Evolutionary conservation across 441 rosid species (phyloP).

Genomic region (Erodium trifolium): DNA sequence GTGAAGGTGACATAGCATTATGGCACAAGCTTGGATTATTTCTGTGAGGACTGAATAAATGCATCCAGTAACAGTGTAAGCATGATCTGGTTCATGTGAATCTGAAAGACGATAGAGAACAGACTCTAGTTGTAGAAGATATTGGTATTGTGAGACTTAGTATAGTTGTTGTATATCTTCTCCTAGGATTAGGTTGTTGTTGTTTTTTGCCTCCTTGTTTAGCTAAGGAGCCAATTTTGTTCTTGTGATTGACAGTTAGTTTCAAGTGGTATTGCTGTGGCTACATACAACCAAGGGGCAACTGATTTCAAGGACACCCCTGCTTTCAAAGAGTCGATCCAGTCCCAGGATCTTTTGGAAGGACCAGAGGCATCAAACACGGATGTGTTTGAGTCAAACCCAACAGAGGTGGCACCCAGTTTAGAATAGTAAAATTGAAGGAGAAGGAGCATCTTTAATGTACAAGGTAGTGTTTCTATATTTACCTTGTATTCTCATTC

Average conservation of each 20-base stretch:
- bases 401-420: slow-evolving; percentile 88
- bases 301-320: slow-evolving; percentile 86
- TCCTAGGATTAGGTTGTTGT: neutral
- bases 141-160: neutral
- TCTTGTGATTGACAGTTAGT: slow-evolving; percentile 36
- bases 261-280: slow-evolving; percentile 72
- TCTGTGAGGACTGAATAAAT: neutral
- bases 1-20: too few species aligned
- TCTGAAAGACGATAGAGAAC: neutral
- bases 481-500: neutral
- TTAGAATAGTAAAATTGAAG: slow-evolving; percentile 43
- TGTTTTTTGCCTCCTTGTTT: neutral
- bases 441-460: slow-evolving; percentile 12
- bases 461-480: slow-evolving; percentile 18
- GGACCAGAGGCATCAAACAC: slow-evolving; percentile 59
- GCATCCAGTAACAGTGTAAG: neutral
- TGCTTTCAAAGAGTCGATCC: slow-evolving; percentile 64
- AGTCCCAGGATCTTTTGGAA: slow-evolving; percentile 61
- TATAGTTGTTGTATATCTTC: neutral
- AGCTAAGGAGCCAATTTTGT: slow-evolving; percentile 6
- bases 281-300: slow-evolving; percentile 76
- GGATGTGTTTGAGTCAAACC: slow-evolving; percentile 83
- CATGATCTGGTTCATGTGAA: neutral
- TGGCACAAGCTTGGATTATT: neutral
- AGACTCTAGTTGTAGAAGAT: neutral